Conservation (phyloP, 148 eudicot species). For the Rhododendron kiyosumense region DNA sequence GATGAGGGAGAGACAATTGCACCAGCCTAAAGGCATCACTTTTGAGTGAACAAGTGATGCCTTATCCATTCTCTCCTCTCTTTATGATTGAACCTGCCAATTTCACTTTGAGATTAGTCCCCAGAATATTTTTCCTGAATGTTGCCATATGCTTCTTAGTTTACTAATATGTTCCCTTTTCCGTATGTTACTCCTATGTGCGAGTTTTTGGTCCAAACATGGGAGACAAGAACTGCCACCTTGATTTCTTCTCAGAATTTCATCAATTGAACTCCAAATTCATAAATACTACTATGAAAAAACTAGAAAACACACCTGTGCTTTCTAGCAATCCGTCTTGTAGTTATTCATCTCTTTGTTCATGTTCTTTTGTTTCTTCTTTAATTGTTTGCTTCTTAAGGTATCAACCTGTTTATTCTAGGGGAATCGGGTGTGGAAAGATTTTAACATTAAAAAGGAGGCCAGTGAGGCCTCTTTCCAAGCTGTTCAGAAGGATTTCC, state of each 20-base stretch:
- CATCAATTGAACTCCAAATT: neutral
- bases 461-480: constrained; percentile 49
- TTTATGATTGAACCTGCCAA: neutral
- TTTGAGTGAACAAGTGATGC: neutral
- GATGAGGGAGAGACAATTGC: neutral
- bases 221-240: neutral
- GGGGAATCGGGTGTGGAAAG: constrained; percentile 52
- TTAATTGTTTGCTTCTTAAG: constrained; percentile 1
- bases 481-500: constrained; percentile 42
- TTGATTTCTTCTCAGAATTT: neutral
- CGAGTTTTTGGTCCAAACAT: neutral
- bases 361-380: neutral
- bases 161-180: neutral
- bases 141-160: neutral
- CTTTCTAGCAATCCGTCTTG: neutral
- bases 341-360: neutral
- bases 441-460: constrained; percentile 64
- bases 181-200: neutral
- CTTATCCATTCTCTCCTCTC: neutral
- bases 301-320: neutral
- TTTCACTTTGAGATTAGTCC: neutral
- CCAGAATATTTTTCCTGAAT: neutral
- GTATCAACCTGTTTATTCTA: constrained; percentile 12
- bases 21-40: neutral
- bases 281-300: neutral